Percentiles rank a stretch among this genome's conserved stretches.
phyloP scores from a whole-genome alignment of 139 green algal species.

The Medakamo hakoo region DNA sequence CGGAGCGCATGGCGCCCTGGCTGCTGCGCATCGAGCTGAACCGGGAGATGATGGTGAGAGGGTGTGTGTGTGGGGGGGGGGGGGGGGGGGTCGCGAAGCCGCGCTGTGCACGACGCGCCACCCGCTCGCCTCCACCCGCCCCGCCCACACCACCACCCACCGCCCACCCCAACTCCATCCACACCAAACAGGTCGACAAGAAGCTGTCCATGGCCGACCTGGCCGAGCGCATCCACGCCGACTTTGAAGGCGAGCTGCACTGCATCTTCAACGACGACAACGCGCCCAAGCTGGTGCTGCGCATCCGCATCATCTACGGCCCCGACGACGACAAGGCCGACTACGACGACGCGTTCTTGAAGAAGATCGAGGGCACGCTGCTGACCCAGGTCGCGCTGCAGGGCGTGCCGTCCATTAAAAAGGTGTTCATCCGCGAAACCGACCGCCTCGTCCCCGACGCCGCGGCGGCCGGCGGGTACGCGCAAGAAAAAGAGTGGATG shows the following conservation, averaged over 20 bases:
- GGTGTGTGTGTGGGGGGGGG: too few species aligned
- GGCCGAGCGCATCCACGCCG: constrained; percentile 52
- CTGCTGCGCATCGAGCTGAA: constrained; percentile 80
- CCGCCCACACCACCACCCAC: too few species aligned
- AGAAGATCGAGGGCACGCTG: constrained; percentile 55
- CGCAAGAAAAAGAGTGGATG: constrained; percentile 75
- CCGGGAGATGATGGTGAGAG: constrained; percentile 29
- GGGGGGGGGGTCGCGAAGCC: too few species aligned
- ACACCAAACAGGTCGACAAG: too few species aligned
- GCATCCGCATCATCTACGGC: constrained; percentile 13
- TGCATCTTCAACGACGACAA: constrained; percentile 97
- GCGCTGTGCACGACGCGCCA: too few species aligned
- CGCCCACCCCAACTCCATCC: too few species aligned
- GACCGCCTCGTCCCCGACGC: constrained; percentile 42
- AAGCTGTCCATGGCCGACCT: constrained; percentile 62
- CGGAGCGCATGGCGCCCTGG: constrained; percentile 69
- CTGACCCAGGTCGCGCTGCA: constrained; percentile 42
- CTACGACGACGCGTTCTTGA: constrained; percentile 61
- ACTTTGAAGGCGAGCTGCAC: constrained; percentile 81
- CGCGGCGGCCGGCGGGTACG: constrained; percentile 25
- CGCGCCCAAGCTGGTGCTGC: constrained; percentile 78
- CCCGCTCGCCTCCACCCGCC: too few species aligned
- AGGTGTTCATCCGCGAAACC: constrained; percentile 82
- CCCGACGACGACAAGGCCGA: constrained; percentile 27
- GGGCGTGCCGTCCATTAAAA: constrained; percentile 72